Evolutionary conservation across 352 stramenopile genomes (phyloP).

Genomic region (Hyphochytrium catenoides): DNA sequence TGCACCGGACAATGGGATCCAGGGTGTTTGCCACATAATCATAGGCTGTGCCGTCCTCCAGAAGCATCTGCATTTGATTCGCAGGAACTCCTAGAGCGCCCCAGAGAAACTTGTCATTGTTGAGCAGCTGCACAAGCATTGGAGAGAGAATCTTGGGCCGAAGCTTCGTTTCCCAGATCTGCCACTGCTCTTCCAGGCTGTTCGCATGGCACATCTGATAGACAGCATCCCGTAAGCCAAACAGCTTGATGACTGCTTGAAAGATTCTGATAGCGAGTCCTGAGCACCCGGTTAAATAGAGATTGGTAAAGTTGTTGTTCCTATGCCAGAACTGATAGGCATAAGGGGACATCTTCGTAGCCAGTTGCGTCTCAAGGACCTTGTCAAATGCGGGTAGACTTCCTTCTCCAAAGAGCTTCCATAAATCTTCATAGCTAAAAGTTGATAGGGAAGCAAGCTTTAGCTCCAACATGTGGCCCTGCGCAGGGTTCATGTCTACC

Average conservation of each 20-base stretch:
- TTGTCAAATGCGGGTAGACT: constrained; percentile 9
- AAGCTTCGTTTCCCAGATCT: constrained; percentile 2
- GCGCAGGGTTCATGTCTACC: constrained; percentile 17
- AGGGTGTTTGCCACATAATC: constrained; percentile 10
- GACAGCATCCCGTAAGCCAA: constrained; percentile 1
- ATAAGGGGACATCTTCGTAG: constrained; percentile 6
- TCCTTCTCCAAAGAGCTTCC: constrained; percentile 12
- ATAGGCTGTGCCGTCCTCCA: constrained; percentile 6
- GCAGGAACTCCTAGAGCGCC: constrained; percentile 11
- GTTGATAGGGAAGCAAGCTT: constrained; percentile 12
- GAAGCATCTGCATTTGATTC: constrained; percentile 11
- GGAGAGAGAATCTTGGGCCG: constrained; percentile 5
- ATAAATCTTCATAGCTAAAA: constrained; percentile 13
- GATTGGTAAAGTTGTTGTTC: constrained; percentile 9
- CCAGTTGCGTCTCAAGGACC: constrained; percentile 10
- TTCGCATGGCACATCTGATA: constrained; percentile 3
- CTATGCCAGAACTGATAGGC: constrained; percentile 15
- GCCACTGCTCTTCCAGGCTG: constrained; percentile 8
- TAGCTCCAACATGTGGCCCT: constrained; percentile 15
- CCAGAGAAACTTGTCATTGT: constrained; percentile 8
- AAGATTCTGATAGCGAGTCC: constrained; percentile 11
- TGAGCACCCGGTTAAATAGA: constrained; percentile 14
- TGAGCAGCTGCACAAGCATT: constrained; percentile 9
- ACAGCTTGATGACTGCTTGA: constrained; percentile 8
- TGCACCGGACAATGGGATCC: constrained; percentile 12